phyloP scores from a whole-genome alignment of 495 filamentous ascomycete genomes.

The Entonaema liquescens region DNA sequence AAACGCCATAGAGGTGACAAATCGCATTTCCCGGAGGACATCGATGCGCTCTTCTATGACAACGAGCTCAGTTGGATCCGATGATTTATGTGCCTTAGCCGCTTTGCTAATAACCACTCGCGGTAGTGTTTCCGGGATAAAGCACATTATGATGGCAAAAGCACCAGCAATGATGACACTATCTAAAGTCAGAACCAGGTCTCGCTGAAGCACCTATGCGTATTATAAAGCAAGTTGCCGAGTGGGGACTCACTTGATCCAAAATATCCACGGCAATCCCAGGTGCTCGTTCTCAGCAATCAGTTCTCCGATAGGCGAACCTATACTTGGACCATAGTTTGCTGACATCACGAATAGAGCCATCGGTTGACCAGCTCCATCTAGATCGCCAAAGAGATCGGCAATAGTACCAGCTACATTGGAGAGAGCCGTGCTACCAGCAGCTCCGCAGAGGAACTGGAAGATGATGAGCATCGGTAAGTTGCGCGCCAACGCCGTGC shows the following conservation, averaged over 20 bases:
- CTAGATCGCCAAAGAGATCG: conserved; percentile 49
- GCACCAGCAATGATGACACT: conserved; percentile 46
- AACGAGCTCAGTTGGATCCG: conserved; percentile 34
- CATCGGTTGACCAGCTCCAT: conserved; percentile 51
- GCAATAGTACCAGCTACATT: conserved; percentile 53
- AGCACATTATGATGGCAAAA: conserved; percentile 44
- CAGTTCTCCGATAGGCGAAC: conserved; percentile 48
- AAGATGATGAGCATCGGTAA: conserved; percentile 53
- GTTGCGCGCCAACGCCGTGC: conserved; percentile 46
- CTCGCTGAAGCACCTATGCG: background rate
- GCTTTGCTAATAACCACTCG: conserved; percentile 46
- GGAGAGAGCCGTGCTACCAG: conserved; percentile 49
- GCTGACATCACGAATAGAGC: conserved; percentile 50
- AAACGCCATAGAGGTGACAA: conserved; percentile 52
- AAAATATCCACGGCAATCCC: conserved; percentile 51
- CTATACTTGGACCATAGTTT: conserved; percentile 49
- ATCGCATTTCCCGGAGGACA: conserved; percentile 47
- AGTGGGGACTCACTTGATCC: conserved; percentile 43
- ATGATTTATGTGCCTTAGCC: conserved; percentile 32
- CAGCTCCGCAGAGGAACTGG: conserved; percentile 49
- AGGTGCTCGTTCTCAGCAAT: conserved; percentile 44
- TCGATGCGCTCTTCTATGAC: conserved; percentile 43
- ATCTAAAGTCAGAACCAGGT: conserved; percentile 6
- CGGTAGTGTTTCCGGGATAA: conserved; percentile 50
- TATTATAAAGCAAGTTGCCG: background rate